Evolutionary conservation across 2,329 filamentous ascomycete species (phyloP), one percentile per base, ranked within the genome.

Genomic region (Torrubiellomyces zombiae): DNA sequence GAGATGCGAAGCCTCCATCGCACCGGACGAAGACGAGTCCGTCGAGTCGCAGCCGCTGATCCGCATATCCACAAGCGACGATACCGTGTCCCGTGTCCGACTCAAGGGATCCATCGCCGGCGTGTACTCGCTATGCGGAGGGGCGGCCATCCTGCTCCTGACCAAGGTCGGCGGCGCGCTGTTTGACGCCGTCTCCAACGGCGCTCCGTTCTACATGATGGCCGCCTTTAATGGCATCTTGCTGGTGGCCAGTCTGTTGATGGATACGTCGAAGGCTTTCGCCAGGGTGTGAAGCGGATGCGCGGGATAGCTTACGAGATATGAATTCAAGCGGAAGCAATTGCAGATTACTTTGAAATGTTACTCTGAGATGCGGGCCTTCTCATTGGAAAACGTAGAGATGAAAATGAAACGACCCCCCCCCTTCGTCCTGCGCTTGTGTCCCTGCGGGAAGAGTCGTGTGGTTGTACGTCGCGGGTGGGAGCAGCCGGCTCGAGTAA

Each of bases 41-140:
- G 44, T 47, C 9, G 58, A 61, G 28, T 43, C 44, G 20, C 50
- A 53, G 15, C 52, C 57, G 10, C 39, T 60, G 24, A 43, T 64
- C 10, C 40, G 38, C 21, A 36, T 37, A 24, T 33, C 42, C 6
- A 35, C 35, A 6, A 41, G 43, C 9, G 38, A 44, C 14, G 43
- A 51, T 17, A 39, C 47, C 1, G 43, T 52, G 10, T 63, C 63
- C 7, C 52, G 66, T 9, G 60, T 70, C 18, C 54, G 60, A 16
- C 65, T 95, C 26, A 95, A 95, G 54, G 89, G 89, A 9, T 86
- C 81, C 9, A 89, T 98, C 36, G 86, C 89, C 1, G 89, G 89
- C 3, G 75, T 94, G 1, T 98, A 98, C 50, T 91, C 80, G 26
- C 68, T 93, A 33, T 83, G 77, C 28, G 89, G 89, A 8, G 89